These are phyloP conservation scores for Trichosporon sp. DNA, from an alignment of 1,284 basidiomycete species.

Conservation along the genomic window DNA sequence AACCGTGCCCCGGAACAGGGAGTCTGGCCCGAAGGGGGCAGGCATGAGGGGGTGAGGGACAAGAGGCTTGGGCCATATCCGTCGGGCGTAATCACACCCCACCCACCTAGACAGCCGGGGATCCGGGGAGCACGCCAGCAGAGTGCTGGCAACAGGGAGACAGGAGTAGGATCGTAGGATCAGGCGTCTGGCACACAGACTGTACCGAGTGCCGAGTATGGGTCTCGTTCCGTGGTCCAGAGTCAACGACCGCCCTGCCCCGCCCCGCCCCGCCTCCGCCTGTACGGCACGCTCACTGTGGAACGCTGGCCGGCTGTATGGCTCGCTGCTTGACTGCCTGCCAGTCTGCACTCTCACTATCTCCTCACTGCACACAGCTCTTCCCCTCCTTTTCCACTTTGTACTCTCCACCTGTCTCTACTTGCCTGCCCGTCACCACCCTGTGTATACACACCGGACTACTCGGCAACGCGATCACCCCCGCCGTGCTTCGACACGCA, in stretches of 20 bases:
- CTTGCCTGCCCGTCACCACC: not conserved
- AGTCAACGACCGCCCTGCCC: slow-evolving; percentile 3
- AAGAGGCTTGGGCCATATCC: not conserved
- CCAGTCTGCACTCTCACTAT: not conserved
- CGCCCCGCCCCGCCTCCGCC: not conserved
- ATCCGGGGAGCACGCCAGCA: not conserved
- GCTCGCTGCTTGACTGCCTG: no score
- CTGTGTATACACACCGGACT: not conserved
- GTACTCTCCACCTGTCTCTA: not conserved
- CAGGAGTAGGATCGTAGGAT: no score
- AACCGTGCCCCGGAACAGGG: not conserved
- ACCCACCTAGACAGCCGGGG: not conserved
- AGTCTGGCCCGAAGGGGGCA: not conserved
- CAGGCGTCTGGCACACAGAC: not conserved
- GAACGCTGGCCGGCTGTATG: not conserved
- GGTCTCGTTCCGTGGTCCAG: not conserved
- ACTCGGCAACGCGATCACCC: not conserved
- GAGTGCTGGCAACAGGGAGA: not conserved
- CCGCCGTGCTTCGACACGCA: not conserved
- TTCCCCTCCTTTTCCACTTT: slow-evolving; percentile 6
- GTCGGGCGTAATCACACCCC: slow-evolving; percentile 8
- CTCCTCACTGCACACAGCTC: not conserved
- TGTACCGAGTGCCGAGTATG: not conserved
- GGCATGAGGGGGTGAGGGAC: not conserved
- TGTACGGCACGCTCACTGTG: not conserved